A percentile compares a stretch with the other conserved stretches of the same genome.
phyloP scores from a whole-genome alignment of 768 basidiomycete genomes.

The Gelatoporia subvermispora region DNA sequence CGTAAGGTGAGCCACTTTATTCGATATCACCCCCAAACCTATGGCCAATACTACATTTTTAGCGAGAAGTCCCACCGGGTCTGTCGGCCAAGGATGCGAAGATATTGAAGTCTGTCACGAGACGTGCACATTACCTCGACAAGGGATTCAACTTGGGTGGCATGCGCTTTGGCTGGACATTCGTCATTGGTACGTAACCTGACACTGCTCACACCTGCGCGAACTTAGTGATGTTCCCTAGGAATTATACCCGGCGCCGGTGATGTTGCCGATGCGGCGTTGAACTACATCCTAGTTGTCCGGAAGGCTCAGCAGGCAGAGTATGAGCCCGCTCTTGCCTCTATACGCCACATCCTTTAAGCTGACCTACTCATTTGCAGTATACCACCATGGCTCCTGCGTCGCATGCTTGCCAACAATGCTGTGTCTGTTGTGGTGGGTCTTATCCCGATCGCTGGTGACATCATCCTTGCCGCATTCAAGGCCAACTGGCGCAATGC shows the following conservation, averaged over 20 bases:
- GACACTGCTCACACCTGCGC: not conserved
- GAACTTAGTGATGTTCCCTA: constrained; percentile 1
- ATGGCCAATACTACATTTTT: not conserved
- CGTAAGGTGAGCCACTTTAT: constrained; percentile 42
- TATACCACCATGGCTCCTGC: constrained; percentile 58
- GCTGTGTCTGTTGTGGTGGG: constrained; percentile 62
- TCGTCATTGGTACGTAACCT: constrained; percentile 50
- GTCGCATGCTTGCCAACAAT: constrained; percentile 76
- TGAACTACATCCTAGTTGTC: constrained; percentile 77
- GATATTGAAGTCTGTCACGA: constrained; percentile 69
- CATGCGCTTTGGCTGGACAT: constrained; percentile 82
- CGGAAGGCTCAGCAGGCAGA: constrained; percentile 74
- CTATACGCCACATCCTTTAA: not conserved
- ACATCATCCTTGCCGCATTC: constrained; percentile 69
- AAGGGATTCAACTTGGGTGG: constrained; percentile 80
- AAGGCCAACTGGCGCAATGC: constrained; percentile 92
- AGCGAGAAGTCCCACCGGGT: constrained; percentile 73
- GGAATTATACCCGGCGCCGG: constrained; percentile 70
- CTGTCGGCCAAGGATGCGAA: constrained; percentile 71
- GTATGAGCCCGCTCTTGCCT: constrained; percentile 25
- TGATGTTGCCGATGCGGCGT: constrained; percentile 52
- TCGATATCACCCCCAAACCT: not conserved
- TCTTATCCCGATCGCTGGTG: constrained; percentile 68
- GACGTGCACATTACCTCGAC: constrained; percentile 81
- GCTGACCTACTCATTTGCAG: constrained; percentile 13